A percentile compares a stretch with the other conserved stretches of the same genome.
Evolutionary conservation across 352 stramenopile genomes (phyloP).

Genomic region (Phytophthora multivora): DNA sequence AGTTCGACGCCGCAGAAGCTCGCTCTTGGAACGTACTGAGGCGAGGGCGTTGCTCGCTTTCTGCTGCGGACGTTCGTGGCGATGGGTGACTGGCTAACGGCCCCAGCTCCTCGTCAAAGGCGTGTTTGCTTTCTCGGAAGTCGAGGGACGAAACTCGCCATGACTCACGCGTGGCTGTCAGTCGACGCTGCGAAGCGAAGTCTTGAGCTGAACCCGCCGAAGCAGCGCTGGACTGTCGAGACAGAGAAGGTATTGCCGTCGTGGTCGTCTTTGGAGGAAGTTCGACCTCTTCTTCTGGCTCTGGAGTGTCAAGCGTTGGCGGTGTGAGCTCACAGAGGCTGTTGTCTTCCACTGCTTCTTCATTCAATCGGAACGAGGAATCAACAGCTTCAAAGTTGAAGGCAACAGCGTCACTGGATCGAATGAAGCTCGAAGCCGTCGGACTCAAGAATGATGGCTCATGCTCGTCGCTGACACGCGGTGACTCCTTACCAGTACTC

Average conservation of each 20-base stretch:
- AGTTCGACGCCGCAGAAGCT: constrained; percentile 5
- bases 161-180: constrained; percentile 18
- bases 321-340: constrained; percentile 16
- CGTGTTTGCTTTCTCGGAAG: constrained; percentile 29
- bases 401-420: constrained; percentile 9
- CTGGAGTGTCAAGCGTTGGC: constrained; percentile 2
- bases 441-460: constrained; percentile 17
- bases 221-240: constrained; percentile 17
- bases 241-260: background rate
- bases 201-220: constrained; percentile 19
- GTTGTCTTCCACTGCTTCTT: background rate
- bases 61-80: constrained; percentile 2
- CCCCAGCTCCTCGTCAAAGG: constrained; percentile 29
- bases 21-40: constrained; percentile 30
- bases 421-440: constrained; percentile 23
- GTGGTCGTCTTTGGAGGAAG: no score
- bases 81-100: constrained; percentile 8
- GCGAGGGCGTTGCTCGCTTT: constrained; percentile 6
- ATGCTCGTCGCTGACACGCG: background rate
- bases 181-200: background rate
- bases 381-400: constrained; percentile 11
- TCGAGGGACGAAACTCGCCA: constrained; percentile 28
- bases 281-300: background rate
- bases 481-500: background rate
- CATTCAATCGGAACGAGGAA: constrained; percentile 22